Base-by-base conservation (phyloP, 2,329 filamentous ascomycete species). In the Microdochium trichocladiopsis region DNA sequence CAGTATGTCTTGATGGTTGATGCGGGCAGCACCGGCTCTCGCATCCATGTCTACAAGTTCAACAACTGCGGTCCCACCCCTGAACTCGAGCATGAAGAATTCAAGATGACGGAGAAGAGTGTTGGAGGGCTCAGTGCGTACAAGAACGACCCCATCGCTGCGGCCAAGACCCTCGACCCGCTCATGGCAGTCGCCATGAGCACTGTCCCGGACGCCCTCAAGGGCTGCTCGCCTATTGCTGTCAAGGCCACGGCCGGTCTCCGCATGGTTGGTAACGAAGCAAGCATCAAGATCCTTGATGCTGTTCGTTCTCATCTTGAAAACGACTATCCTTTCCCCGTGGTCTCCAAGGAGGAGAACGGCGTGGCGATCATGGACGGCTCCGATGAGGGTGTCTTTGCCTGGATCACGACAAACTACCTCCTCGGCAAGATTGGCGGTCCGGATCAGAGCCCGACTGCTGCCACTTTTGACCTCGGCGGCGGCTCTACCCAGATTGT, bases 1-100 rank as follows among this genome's bases (percentile, higher is more conserved):
- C 94, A 99, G 68, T 99, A 97, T 74, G 95, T 94, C 56, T 82
- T 97, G 64, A 99, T 99, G 94, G 90, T 99, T 65, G 94, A 99
- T 71, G 94, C 94, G 48, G 94, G 94, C 62, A 97, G 92, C 76
- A 97, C 94, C 51, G 94, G 94, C 55, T 97, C 94, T 55, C 88
- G 94, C 62, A 96, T 99, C 67, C 95, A 99, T 75, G 91, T 97
- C 54, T 99, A 96, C 79, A 89, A 91, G 67, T 99, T 97, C 82
- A 97, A 97, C 79, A 97, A 97, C 76, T 99, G 93, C 74, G 94
- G 92, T 12, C 74, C 90, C 8, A 92, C 92, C n/a, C 94, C 94
- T 24, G 92, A 96, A 72, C 82, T 99, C 50, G 94, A 99, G 73
- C 77, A 84, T 65, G 94, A 99, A 68, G 80, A 89, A 53, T 99